Evolutionary conservation across 1,139 yeast genomes (phyloP), one percentile per base, ranked within the genome.

Genomic region (Yarrowia galli): DNA sequence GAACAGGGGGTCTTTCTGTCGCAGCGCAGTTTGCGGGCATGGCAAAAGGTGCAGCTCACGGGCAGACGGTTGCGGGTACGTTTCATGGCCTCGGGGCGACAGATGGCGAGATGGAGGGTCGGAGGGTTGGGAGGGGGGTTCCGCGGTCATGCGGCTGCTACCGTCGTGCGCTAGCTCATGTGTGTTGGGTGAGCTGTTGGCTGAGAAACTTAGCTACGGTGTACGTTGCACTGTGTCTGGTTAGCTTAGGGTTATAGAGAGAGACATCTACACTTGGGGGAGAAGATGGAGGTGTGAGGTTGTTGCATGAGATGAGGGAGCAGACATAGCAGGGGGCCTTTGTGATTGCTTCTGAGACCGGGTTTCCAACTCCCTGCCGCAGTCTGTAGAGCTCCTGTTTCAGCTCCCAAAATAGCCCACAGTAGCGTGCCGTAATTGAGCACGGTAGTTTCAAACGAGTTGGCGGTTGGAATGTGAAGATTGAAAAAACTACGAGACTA

Each of bases 41-140:
- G 61, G 46, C 61, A 54, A 25, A 54, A 54, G 23, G 61, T 54
- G 45, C 61, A 54, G 61, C 61, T 54, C 61, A 54, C 61, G 61
- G 61, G 61, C 46, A 54, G 61, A 6, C 61, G 46, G 61, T 54
- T 54, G 40, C 61, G 61, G 46, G 61, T 54, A 36, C 61, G 61
- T 54, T 54, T 54, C 61, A 54, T 54, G 46, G 46, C 61, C 61
- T 15, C 7, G 35, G 28, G 20, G 32, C 32, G 32, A n/a, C n/a
- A n/a, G n/a, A 28, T 28, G 32, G 32, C 32, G 32, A 16, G 22
- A 18, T 25, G 46, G 46, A 6, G 23, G 23, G 48, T 43, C 48
- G 48, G 28, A 22, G 32, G 16, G 13, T 36, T 38, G 28, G 61
- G 61, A 54, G 61, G 4, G 60, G 61, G 4, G 60, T 51, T n/a